phyloP scores from a whole-genome alignment of 2,329 filamentous ascomycete species.

The Xylariaceae sp. region DNA sequence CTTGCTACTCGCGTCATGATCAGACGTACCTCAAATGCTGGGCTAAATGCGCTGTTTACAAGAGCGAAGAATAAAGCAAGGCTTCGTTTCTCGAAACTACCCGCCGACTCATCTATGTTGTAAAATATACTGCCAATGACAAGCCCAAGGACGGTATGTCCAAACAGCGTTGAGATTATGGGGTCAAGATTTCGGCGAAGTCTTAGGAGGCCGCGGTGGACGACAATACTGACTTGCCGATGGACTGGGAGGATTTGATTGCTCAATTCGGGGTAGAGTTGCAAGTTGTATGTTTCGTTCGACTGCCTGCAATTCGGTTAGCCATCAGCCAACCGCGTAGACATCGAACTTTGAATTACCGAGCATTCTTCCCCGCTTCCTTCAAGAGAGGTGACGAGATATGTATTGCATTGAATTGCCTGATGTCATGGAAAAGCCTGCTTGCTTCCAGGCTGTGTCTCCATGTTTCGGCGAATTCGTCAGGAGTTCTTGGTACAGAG shows the following conservation, averaged over 20 bases:
- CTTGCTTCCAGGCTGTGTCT: slow-evolving; percentile 37
- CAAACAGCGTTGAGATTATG: slow-evolving; percentile 48
- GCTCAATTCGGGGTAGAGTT: no score
- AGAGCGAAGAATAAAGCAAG: slow-evolving; percentile 80
- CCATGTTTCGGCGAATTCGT: slow-evolving; percentile 54
- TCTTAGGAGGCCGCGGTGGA: slow-evolving; percentile 1
- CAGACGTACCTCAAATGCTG: slow-evolving; percentile 58
- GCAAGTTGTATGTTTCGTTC: no score
- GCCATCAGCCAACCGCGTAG: no score
- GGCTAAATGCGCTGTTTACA: slow-evolving; percentile 74
- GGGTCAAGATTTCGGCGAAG: slow-evolving; percentile 5
- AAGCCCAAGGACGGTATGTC: slow-evolving; percentile 67
- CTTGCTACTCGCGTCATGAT: neutral
- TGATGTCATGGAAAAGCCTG: neutral
- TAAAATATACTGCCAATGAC: slow-evolving; percentile 75
- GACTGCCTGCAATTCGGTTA: no score
- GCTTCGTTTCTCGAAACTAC: slow-evolving; percentile 69
- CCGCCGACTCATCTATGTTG: slow-evolving; percentile 57
- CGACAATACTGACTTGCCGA: neutral
- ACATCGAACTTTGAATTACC: no score
- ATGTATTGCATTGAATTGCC: no score
- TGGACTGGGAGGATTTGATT: neutral
- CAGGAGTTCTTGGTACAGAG: slow-evolving; percentile 50
- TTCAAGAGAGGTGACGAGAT: no score
- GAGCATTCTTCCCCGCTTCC: no score